phyloP scores from a whole-genome alignment of 306 rosid species.

The Citrullus colocynthis region DNA sequence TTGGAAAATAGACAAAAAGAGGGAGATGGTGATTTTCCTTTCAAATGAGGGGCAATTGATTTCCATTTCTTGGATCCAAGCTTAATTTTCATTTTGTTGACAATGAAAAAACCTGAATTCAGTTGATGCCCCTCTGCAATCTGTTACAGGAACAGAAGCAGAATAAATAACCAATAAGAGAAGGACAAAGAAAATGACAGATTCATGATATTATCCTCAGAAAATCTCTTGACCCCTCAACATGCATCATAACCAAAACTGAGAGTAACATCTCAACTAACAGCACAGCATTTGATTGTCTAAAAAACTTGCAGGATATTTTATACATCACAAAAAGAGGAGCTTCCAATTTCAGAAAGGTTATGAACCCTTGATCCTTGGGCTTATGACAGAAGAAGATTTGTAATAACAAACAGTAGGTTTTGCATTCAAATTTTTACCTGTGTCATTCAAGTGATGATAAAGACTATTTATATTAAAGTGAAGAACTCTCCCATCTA shows the following conservation, averaged over 20 bases:
- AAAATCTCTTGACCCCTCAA: neutral
- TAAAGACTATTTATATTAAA: neutral
- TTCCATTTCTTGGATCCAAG: constrained; percentile 70
- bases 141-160: neutral
- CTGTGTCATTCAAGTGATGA: neutral
- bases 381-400: neutral
- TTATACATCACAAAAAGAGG: neutral
- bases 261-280: neutral
- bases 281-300: neutral
- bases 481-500: neutral
- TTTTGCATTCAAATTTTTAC: neutral
- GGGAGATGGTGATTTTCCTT: constrained; percentile 58
- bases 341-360: neutral
- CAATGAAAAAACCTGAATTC: neutral
- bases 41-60: constrained; percentile 53
- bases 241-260: neutral
- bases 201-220: neutral
- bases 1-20: constrained; percentile 65
- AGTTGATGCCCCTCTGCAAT: neutral
- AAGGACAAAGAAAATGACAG: neutral
- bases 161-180: neutral
- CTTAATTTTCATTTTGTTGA: constrained; percentile 37
- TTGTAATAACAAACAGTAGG: neutral
- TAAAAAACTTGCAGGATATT: neutral
- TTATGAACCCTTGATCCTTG: neutral